A percentile compares a stretch with the other conserved stretches of the same genome.
Evolutionary conservation across 139 green algal genomes (phyloP).

Genomic region (Chlorella sorokiniana): DNA sequence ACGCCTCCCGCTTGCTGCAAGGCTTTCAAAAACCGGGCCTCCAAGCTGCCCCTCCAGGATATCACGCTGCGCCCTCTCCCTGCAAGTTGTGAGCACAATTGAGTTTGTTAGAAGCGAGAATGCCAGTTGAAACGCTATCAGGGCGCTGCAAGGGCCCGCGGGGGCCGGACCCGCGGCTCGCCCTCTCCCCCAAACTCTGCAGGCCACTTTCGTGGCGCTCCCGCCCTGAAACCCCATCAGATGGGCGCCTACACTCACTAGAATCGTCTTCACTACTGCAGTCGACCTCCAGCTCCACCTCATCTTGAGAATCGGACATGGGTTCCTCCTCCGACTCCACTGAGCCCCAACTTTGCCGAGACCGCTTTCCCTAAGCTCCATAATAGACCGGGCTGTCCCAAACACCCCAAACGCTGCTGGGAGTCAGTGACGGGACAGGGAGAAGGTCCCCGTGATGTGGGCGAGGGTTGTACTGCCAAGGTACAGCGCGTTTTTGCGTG

Average conservation of each 20-base stretch:
- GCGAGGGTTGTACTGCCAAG: too few species aligned
- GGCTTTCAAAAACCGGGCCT: conserved; percentile 22
- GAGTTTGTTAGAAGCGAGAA: not conserved
- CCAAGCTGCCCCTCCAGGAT: conserved; percentile 3
- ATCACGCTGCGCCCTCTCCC: not conserved
- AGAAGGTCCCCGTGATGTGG: too few species aligned
- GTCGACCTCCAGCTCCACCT: not conserved
- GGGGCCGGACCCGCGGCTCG: not conserved
- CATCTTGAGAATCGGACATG: not conserved
- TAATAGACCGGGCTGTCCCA: not conserved
- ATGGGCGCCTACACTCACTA: not conserved
- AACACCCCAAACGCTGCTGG: not conserved
- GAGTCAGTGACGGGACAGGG: too few species aligned
- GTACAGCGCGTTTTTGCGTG: too few species aligned
- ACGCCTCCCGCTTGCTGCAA: conserved; percentile 23
- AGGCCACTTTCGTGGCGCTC: not conserved
- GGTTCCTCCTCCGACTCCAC: not conserved
- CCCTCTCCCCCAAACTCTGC: not conserved
- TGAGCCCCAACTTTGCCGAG: not conserved
- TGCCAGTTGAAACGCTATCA: not conserved
- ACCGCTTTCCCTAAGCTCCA: conserved; percentile 8
- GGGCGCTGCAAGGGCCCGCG: not conserved
- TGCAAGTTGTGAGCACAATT: not conserved
- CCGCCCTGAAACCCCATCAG: not conserved
- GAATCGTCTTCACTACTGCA: conserved; percentile 7